These are phyloP conservation scores for Lentinula sp. DNA, from an alignment of 768 basidiomycete genomes.

Conservation along the genomic window DNA sequence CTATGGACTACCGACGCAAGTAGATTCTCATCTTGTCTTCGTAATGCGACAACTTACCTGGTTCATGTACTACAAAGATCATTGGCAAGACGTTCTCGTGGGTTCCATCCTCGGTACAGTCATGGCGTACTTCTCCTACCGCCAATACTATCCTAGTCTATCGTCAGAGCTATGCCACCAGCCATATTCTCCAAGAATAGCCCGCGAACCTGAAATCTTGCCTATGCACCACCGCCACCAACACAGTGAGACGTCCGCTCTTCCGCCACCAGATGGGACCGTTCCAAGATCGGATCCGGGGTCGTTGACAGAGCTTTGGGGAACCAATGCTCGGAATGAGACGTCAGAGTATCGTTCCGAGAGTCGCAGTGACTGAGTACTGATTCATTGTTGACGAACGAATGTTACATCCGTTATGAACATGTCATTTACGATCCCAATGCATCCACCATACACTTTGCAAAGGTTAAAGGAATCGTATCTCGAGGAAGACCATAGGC, in stretches of 20 bases:
- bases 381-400: background rate
- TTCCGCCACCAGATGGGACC: slow-evolving; percentile 19
- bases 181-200: slow-evolving; percentile 67
- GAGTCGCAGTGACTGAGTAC: background rate
- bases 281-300: slow-evolving; percentile 23
- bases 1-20: slow-evolving; percentile 85
- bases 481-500: too few species aligned
- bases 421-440: background rate
- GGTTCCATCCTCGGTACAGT: slow-evolving; percentile 71
- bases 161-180: slow-evolving; percentile 53
- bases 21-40: background rate
- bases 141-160: slow-evolving; percentile 82
- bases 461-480: too few species aligned
- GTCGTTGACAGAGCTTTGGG: slow-evolving; percentile 20
- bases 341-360: background rate
- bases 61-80: slow-evolving; percentile 42
- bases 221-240: slow-evolving; percentile 20
- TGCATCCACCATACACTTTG: too few species aligned
- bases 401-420: background rate
- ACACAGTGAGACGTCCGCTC: background rate
- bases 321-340: slow-evolving; percentile 6
- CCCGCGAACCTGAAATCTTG: slow-evolving; percentile 35
- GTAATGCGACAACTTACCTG: background rate
- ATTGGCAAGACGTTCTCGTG: slow-evolving; percentile 87
- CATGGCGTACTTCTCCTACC: slow-evolving; percentile 70